Evolutionary conservation across 202 grass and related monocot genomes (phyloP), one percentile per base, ranked within the genome.

Genomic region (Hordeum pubiflorum): DNA sequence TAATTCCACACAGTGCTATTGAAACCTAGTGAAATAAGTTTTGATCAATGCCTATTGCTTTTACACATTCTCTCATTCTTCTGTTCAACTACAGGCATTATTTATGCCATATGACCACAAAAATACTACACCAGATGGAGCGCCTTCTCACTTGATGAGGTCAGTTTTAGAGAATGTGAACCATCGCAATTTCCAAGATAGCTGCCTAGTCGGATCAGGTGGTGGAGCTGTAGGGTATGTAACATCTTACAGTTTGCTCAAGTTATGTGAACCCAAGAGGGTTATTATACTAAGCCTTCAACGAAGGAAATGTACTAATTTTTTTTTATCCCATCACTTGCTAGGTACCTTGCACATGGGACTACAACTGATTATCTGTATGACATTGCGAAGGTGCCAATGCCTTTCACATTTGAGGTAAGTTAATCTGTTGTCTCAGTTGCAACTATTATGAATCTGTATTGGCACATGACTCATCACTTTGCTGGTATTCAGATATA

Each of bases 101-200:
- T 98, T 98, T 86, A 93, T 95, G 96, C 92, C 96, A 72, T 98
- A 98, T 84, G 96, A 98, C 89, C 96, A 98, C 86, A 98, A 95
- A 79, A 95, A 95, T 90, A 86, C 86, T 37, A 95, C 92, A 60
- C 96, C 96, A 63, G 68, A 75, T 70, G 96, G 96, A 59, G 84
- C 72, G 0, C 63, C 89, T 69, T 87, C 88, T 20, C 83, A 87
- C 74, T 87, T 88, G 79, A 99, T 99, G 96, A 86, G 84, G 74
- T 93, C 91, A 52, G 63, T 99, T 80, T 81, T 99, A 57, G 80
- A 89, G 74, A 92, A 90, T 78, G 78, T 99, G 89, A 99, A 99
- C 70, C 90, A 58, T 59, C 88, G 79, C 39, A 89, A 95, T 72
- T 99, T 95, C 80, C 79, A 99, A 83, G 91, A 90, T 72, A 91